phyloP scores from a whole-genome alignment of 176 grass and related monocot species.

The Oropetium thomaeum region DNA sequence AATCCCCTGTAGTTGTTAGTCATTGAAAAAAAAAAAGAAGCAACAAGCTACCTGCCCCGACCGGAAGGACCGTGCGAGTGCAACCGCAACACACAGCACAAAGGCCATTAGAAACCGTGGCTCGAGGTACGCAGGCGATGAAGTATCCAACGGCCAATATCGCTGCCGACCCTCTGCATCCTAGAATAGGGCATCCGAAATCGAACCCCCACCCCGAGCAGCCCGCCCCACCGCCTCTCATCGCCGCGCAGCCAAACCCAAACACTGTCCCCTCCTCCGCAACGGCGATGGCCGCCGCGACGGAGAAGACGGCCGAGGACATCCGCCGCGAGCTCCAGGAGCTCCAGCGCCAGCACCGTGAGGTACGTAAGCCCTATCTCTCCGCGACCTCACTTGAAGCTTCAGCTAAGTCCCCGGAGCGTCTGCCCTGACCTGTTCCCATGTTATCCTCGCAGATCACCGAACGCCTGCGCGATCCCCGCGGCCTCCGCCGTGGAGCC shows the following conservation, averaged over 20 bases:
- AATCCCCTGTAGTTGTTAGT: too few relatives aligned
- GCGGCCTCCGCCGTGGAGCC: slow-evolving; percentile 67
- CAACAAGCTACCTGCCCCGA: too few relatives aligned
- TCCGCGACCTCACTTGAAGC: background rate
- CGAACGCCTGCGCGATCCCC: slow-evolving; percentile 84
- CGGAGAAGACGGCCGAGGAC: slow-evolving; percentile 87
- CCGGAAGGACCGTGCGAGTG: too few relatives aligned
- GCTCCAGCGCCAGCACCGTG: slow-evolving; percentile 93
- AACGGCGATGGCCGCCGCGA: slow-evolving; percentile 43
- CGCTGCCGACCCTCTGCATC: background rate
- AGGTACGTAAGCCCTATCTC: slow-evolving; percentile 26
- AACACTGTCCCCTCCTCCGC: background rate
- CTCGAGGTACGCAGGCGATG: too few relatives aligned
- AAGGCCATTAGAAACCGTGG: background rate
- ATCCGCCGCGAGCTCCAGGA: slow-evolving; percentile 93
- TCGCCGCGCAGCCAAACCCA: slow-evolving; percentile 25
- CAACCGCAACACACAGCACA: too few relatives aligned
- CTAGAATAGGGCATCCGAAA: slow-evolving; percentile 38
- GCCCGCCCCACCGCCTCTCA: background rate
- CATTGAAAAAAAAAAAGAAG: too few relatives aligned
- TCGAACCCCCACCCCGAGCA: slow-evolving; percentile 21
- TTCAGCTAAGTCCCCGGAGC: background rate
- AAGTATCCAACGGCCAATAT: slow-evolving; percentile 25
- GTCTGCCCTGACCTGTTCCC: slow-evolving; percentile 20
- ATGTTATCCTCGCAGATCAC: slow-evolving; percentile 61